phyloP scores from a whole-genome alignment of 805 yeast species.

The Hagleromyces aurorensis region DNA sequence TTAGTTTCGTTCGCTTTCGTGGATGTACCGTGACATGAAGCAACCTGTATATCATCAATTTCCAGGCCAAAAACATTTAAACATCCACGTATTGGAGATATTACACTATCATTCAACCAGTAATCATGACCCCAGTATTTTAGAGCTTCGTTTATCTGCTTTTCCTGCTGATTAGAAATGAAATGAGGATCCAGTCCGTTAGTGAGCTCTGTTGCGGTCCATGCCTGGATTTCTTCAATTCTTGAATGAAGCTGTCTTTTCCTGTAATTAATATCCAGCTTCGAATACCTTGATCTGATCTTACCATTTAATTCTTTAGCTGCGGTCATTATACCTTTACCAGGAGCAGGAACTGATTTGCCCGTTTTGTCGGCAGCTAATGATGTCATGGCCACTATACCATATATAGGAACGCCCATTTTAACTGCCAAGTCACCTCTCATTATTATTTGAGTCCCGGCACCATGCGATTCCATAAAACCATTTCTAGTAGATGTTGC shows the following conservation, averaged over 20 bases:
- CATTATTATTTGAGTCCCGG: conserved; percentile 86
- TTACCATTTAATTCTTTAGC: conserved; percentile 65
- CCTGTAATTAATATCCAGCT: conserved; percentile 11
- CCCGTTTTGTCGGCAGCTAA: conserved; percentile 89
- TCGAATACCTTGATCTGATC: conserved; percentile 7
- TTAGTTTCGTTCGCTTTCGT: conserved; percentile 95
- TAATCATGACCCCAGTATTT: conserved; percentile 86
- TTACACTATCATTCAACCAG: conserved; percentile 76
- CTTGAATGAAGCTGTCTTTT: conserved; percentile 32
- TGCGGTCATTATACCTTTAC: conserved; percentile 83
- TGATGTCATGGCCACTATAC: conserved; percentile 72
- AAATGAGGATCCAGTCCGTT: conserved; percentile 31
- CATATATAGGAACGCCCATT: conserved; percentile 91
- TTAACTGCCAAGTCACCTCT: conserved; percentile 72
- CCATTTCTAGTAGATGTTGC: conserved; percentile 80
- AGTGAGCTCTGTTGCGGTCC: conserved; percentile 48
- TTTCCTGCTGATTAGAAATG: conserved; percentile 61
- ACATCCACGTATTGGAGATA: conserved; percentile 88
- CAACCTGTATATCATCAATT: conserved; percentile 82
- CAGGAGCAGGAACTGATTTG: conserved; percentile 90
- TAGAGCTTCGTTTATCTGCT: conserved; percentile 76
- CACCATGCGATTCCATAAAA: conserved; percentile 91
- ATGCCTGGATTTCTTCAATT: conserved; percentile 66
- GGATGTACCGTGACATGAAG: conserved; percentile 97
- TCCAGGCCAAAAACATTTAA: conserved; percentile 83